Conservation (phyloP, 495 filamentous ascomycete genomes). For the Aspergillus sclerotiicarbonarius region DNA sequence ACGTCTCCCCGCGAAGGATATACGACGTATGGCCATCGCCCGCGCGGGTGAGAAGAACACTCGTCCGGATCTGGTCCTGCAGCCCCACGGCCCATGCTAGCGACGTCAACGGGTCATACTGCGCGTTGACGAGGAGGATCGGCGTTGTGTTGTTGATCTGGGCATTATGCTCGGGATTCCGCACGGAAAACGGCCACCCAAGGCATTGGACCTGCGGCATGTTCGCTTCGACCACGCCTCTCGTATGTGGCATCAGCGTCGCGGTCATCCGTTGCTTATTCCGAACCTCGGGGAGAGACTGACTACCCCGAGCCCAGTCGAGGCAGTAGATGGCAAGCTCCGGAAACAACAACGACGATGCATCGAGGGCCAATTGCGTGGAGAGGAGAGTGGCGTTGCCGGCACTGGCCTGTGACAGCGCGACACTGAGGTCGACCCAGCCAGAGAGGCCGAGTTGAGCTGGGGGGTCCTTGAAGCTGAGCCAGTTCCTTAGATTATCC, state of each 20-base stretch:
- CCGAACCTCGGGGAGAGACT: conserved; percentile 19
- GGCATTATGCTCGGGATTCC: conserved; percentile 22
- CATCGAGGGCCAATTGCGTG: conserved; percentile 17
- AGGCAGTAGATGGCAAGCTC: conserved; percentile 33
- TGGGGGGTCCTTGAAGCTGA: conserved; percentile 4
- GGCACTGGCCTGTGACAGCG: conserved; percentile 23
- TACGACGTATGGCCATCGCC: conserved; percentile 34
- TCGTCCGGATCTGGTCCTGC: conserved; percentile 18
- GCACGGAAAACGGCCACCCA: conserved; percentile 36
- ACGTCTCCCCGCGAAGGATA: conserved; percentile 13
- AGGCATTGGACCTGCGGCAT: conserved; percentile 26
- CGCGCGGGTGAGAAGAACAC: conserved; percentile 34
- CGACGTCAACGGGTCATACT: conserved; percentile 35
- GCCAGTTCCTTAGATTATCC: conserved; percentile 1
- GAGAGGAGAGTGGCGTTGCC: conserved; percentile 31
- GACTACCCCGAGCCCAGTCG: conserved; percentile 30
- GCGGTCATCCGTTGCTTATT: conserved; percentile 19
- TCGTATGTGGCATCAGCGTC: conserved; percentile 24
- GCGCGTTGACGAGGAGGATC: conserved; percentile 33
- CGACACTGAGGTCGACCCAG: conserved; percentile 24
- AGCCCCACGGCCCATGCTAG: conserved; percentile 37
- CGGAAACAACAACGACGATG: conserved; percentile 21
- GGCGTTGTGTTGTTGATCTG: conserved; percentile 4
- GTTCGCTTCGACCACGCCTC: conserved; percentile 26
- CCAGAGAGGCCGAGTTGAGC: conserved; percentile 8